Conservation (phyloP, 768 basidiomycete genomes). For the Asterophora lycoperdoides region DNA sequence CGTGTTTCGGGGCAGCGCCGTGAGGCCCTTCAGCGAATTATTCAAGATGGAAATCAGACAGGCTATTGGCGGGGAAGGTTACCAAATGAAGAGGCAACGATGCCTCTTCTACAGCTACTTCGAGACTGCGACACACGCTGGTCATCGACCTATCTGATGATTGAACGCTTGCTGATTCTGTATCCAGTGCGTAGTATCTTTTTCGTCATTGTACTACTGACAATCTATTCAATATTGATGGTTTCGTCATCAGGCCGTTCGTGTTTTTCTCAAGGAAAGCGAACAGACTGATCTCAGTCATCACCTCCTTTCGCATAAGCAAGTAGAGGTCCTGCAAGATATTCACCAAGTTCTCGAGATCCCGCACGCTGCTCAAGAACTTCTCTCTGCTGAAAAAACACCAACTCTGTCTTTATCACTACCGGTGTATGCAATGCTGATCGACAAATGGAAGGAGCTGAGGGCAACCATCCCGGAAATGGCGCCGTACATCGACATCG, state of each 20-base stretch:
- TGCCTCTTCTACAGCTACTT: conserved; percentile 23
- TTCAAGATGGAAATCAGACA: conserved; percentile 22
- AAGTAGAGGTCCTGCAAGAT: conserved; percentile 22
- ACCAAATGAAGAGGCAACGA: background rate
- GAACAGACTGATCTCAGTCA: conserved; percentile 13
- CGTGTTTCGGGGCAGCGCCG: conserved; percentile 28
- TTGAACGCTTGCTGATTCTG: conserved; percentile 27
- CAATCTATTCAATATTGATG: no score
- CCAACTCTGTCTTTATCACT: conserved; percentile 30
- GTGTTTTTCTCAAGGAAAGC: conserved; percentile 14
- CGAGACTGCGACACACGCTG: conserved; percentile 31
- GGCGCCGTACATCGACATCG: conserved; percentile 20
- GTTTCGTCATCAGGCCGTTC: conserved; percentile 17
- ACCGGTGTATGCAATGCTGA: conserved; percentile 27
- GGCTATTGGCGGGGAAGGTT: conserved; percentile 9
- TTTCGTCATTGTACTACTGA: no score
- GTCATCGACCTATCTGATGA: conserved; percentile 34
- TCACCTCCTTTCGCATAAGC: conserved; percentile 5
- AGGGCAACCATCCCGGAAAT: conserved; percentile 20
- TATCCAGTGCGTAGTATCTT: conserved; percentile 23
- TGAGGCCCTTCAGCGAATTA: conserved; percentile 20
- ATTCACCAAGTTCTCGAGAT: conserved; percentile 25
- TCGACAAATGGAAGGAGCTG: conserved; percentile 13
- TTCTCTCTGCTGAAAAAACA: conserved; percentile 29
- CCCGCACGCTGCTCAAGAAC: conserved; percentile 28